Evolutionary conservation across 225 moss, liverwort and hornwort genomes (phyloP), one percentile per base, ranked within the genome.

Genomic region (Physcomitrium patens): DNA sequence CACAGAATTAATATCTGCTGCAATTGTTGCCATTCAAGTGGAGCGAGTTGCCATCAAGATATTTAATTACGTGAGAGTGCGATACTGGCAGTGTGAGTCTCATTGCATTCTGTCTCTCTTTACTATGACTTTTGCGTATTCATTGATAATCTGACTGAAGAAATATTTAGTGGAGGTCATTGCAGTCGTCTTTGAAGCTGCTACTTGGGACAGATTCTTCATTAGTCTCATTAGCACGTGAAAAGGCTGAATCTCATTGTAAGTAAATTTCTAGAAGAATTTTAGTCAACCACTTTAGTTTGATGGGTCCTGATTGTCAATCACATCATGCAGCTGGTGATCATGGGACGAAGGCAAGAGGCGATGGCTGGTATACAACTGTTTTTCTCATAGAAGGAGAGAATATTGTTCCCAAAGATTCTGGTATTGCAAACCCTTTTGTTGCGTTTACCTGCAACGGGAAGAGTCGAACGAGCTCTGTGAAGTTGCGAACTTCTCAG

Each of bases 381-480:
- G 60, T 94, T 20, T 81, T 90, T 24, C 71, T 94, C 59, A 78
- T 92, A n/a, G 90, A 87, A 60, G 94, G 86, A 43, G 76, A 87
- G 45, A 79, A 87, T 76, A 71, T 94, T 13, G 75, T 80, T 65
- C 81, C 89, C 20, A 78, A 48, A 23, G 87, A 92, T 63, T 16
- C 89, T 37, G 80, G 87, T 41, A 72, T 85, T 51, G 79, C 87
- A 12, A 92, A 87, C 63, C 87, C 92, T 23, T 94, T 92, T 69
- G 94, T 94, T 69, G 92, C 91, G 10, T 92, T 94, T 70, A 92
- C 92, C 2, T 94, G 92, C 73, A 84, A 82, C 44, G 90, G 90
- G 50, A 87, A 87, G 79, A 75, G 82, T 51, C 89, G 92, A 53
- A 92, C 89, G 37, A 94, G 90, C 75, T 94, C 94, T 62, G 90